Percentiles rank a stretch among this genome's conserved stretches.
Evolutionary conservation across 306 rosid species (phyloP).

Genomic region (Pterocarpus santalinus): DNA sequence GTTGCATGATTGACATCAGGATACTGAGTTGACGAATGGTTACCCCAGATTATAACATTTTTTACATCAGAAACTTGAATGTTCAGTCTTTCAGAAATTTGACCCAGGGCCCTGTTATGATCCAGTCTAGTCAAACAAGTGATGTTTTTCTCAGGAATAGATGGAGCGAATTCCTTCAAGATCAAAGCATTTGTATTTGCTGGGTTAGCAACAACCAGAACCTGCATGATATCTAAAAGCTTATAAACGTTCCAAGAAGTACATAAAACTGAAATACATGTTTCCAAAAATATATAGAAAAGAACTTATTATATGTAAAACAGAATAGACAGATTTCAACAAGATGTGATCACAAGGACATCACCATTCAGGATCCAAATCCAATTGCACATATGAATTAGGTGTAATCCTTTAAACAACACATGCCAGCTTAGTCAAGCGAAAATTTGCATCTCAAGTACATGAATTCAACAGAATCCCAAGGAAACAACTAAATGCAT

Average conservation of each 20-base stretch:
- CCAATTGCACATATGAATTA: neutral
- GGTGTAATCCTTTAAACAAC: neutral
- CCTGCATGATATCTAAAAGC: slow-evolving; percentile 62
- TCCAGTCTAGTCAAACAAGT: slow-evolving; percentile 92
- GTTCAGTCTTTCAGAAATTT: slow-evolving; percentile 87
- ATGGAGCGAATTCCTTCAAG: slow-evolving; percentile 97
- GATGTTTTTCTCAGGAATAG: slow-evolving; percentile 91
- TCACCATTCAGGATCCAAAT: neutral
- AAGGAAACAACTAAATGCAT: neutral
- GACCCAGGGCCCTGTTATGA: slow-evolving; percentile 98
- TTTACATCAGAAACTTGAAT: slow-evolving; percentile 91
- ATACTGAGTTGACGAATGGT: slow-evolving; percentile 96
- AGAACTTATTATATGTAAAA: neutral
- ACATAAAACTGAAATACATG: neutral
- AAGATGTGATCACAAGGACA: neutral
- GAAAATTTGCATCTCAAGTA: neutral
- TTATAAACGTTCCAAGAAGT: neutral
- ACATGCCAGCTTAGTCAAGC: slow-evolving; percentile 1
- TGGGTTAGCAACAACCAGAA: slow-evolving; percentile 97
- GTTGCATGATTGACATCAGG: slow-evolving; percentile 98
- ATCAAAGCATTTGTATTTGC: slow-evolving; percentile 98
- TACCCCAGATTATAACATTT: slow-evolving; percentile 97
- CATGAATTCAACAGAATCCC: neutral
- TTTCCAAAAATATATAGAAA: neutral
- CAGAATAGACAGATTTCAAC: neutral